These are phyloP conservation scores for Papiliotrema nemorosa DNA, from an alignment of 1,284 basidiomycete species.

Conservation along the genomic window DNA sequence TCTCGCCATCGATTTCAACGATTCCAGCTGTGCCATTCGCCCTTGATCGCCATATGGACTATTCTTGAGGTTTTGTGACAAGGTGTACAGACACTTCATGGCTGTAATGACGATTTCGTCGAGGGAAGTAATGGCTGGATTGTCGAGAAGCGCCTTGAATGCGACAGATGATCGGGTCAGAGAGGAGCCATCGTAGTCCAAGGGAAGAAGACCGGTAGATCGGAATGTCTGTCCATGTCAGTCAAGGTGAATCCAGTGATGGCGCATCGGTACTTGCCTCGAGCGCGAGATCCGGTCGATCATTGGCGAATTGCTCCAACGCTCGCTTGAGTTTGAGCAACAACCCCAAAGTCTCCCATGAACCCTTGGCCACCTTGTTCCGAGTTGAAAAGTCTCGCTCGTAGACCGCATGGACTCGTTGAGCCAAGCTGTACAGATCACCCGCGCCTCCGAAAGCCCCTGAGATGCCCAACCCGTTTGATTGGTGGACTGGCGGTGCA, in stretches of 20 bases:
- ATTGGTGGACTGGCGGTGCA: slow-evolving; percentile 13
- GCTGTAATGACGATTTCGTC: slow-evolving; percentile 83
- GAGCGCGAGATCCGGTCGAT: slow-evolving; percentile 71
- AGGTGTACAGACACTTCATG: slow-evolving; percentile 86
- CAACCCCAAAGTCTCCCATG: slow-evolving; percentile 60
- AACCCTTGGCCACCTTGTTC: slow-evolving; percentile 71
- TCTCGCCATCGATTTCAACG: slow-evolving; percentile 46
- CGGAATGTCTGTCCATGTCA: slow-evolving; percentile 65
- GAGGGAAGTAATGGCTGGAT: slow-evolving; percentile 79
- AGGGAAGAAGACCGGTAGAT: slow-evolving; percentile 80
- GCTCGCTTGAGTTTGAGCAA: slow-evolving; percentile 80
- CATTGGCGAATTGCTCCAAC: slow-evolving; percentile 68
- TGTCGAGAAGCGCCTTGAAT: slow-evolving; percentile 77
- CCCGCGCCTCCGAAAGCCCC: slow-evolving; percentile 43
- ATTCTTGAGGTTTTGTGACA: slow-evolving; percentile 73
- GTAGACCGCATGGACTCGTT: slow-evolving; percentile 81
- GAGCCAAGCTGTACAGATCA: slow-evolving; percentile 71
- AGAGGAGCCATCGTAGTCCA: slow-evolving; percentile 78
- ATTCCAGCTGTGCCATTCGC: slow-evolving; percentile 34
- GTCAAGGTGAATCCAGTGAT: too few relatives aligned
- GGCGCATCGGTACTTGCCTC: slow-evolving; percentile 71
- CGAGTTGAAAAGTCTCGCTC: slow-evolving; percentile 72
- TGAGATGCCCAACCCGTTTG: slow-evolving; percentile 17
- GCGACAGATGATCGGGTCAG: slow-evolving; percentile 86
- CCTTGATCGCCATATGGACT: slow-evolving; percentile 60